Evolutionary conservation across 345 rosid genomes (phyloP), one percentile per base, ranked within the genome.

Genomic region (Erodium maritimum): DNA sequence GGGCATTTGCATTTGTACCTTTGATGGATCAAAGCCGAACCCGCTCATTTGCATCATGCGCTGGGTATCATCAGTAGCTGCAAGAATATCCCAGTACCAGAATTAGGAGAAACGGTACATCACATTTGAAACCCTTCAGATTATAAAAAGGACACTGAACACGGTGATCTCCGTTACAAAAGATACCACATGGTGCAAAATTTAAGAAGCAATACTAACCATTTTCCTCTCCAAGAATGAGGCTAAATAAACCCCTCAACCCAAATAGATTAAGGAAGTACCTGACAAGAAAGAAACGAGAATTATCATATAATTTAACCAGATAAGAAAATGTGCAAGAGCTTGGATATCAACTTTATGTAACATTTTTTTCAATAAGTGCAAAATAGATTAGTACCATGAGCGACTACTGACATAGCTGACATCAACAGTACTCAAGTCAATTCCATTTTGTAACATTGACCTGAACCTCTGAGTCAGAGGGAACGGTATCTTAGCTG

Each of bases 21-120:
- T 91, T 62, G 88, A 21, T 19, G 98, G 88, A 71, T 91, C 96
- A 48, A 83, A 69, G 68, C 99, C 99, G 75, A 93, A 85, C 10
- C 99, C 99, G 73, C 96, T 74, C 96, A 93, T 93, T 82, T 93
- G 99, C 99, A 93, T 93, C 99, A 93, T 89, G 7, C 88, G 77
- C 62, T 86, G 95, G 0, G 96, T 87, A 59, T 86, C 96, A 63
- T 93, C 96, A 54, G 69, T 81, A 50, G 96, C 98, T 88, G 86
- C 80, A 74, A 52, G 50, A 42, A 7, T 11, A 42, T 42, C 12
- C 8, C 8, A 16, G 37, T 29, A 29, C 37, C 37, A 29, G 52
- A 17, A 62, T 20, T 33, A 11, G 29, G 25, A 17, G 17, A 50
- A 42, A 12, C 14, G 0, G 48, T 12, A 42, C 14, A 42, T 23